Evolutionary conservation across 768 basidiomycete genomes (phyloP), one percentile per base, ranked within the genome.

Genomic region (Suillus decipiens): DNA sequence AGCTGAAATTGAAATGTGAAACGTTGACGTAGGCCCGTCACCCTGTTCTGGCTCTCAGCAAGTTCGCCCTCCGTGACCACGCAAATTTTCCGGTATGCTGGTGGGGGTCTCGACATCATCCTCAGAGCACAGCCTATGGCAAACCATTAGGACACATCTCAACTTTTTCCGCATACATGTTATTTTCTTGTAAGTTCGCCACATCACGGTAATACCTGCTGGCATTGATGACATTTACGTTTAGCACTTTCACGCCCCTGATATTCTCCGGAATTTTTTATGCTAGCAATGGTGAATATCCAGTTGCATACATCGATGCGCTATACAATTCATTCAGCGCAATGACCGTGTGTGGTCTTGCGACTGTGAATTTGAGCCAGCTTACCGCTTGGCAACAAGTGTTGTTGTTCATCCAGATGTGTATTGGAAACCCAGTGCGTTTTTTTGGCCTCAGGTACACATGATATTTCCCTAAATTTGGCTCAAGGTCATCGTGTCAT

Each of bases 191-290:
- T 87, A 65, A 70, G 87, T 74, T 56, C 19, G 36, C 57, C 24
- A 10, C 5, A 33, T 28, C 28, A 28, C 3, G 28, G 28, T 31
- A 51, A 31, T n/a, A 9, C 36, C 5, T 39, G 4, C 19, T 33
- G 33, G 5, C 8, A 8, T 48, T 65, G n/a, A 64, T 54, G 36
- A 55, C 28, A 59, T 54, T 48, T 58, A 56, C 64, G 57, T 68
- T 24, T 70, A 93, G 90, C 69, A 89, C 86, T 7, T 83, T 93
- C 71, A 86, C 86, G 0, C 95, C 96, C 2, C 80, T 97, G 66
- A 77, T 95, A 60, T 84, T 86, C 66, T 91, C 92, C 22, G 86
- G 77, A 43, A 87, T 98, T 59, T 85, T 97, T 70, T 97, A 92
- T 70, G 93, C 87, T 31, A 84, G 84, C 76, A 95, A 95, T 80